phyloP scores from a whole-genome alignment of 2,329 filamentous ascomycete genomes.

The Penicillium sp. region DNA sequence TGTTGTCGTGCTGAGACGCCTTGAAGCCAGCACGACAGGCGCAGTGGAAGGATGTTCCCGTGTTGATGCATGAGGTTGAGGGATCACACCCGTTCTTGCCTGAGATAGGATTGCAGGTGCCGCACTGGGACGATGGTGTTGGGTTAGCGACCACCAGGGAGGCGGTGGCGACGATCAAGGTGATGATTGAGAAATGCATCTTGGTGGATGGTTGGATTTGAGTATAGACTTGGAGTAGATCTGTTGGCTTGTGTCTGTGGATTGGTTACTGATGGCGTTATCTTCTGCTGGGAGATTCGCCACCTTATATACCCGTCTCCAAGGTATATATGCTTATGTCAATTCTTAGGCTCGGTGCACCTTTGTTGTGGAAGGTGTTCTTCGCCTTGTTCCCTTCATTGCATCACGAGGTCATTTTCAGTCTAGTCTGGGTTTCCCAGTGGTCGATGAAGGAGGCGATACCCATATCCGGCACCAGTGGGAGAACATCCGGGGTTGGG shows the following conservation, averaged over 20 bases:
- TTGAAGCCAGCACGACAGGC: slow-evolving; percentile 44
- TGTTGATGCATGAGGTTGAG: slow-evolving; percentile 47
- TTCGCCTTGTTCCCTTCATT: background rate
- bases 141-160: slow-evolving; percentile 22
- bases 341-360: background rate
- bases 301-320: slow-evolving; percentile 4
- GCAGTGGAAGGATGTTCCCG: slow-evolving; percentile 40
- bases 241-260: background rate
- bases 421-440: background rate
- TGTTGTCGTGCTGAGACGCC: slow-evolving; percentile 30
- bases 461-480: background rate
- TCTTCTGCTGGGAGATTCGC: background rate
- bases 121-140: slow-evolving; percentile 25
- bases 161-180: slow-evolving; percentile 26
- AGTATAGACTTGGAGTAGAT: background rate
- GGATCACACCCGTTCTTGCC: slow-evolving; percentile 42
- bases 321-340: background rate
- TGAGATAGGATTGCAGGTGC: slow-evolving; percentile 41
- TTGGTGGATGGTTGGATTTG: slow-evolving; percentile 18
- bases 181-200: slow-evolving; percentile 30
- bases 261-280: slow-evolving; percentile 4
- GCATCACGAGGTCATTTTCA: background rate
- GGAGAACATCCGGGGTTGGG: background rate
- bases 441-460: background rate
- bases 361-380: background rate